phyloP scores from a whole-genome alignment of 2,329 filamentous ascomycete species.

The Penicillium sp. region DNA sequence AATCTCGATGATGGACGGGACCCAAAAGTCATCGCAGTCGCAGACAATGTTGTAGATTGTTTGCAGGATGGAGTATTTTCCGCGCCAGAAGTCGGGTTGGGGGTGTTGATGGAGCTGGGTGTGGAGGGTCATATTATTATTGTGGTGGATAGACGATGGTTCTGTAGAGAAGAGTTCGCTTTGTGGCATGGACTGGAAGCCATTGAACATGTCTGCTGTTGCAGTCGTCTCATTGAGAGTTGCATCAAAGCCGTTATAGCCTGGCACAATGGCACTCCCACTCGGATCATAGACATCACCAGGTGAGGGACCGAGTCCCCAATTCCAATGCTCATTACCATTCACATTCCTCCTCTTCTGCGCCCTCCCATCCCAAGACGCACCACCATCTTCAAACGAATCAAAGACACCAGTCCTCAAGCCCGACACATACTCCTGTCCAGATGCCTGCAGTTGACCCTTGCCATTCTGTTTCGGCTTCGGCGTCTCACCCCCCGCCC shows the following conservation, averaged over 20 bases:
- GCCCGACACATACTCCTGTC: no score
- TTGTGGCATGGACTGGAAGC: not conserved
- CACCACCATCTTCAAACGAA: not conserved
- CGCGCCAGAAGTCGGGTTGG: slow-evolving; percentile 22
- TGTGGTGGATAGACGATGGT: not conserved
- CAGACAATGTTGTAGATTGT: slow-evolving; percentile 25
- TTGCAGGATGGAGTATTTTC: slow-evolving; percentile 23
- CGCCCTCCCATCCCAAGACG: not conserved
- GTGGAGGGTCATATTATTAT: not conserved
- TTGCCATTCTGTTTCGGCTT: not conserved
- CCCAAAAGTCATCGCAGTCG: slow-evolving; percentile 23
- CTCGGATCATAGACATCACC: not conserved
- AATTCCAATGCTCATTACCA: not conserved
- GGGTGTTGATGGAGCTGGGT: slow-evolving; percentile 12
- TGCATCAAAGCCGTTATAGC: not conserved
- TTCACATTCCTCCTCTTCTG: not conserved
- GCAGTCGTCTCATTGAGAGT: not conserved
- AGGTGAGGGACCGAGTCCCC: not conserved
- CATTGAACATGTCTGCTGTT: not conserved
- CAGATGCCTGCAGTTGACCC: not conserved
- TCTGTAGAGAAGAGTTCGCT: not conserved
- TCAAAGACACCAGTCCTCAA: not conserved
- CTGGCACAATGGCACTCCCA: not conserved
- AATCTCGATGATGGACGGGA: slow-evolving; percentile 25
- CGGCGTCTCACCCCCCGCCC: not conserved